Evolutionary conservation across 2,329 filamentous ascomycete genomes (phyloP).

Genomic region (Ascochyta clinopodiicola): DNA sequence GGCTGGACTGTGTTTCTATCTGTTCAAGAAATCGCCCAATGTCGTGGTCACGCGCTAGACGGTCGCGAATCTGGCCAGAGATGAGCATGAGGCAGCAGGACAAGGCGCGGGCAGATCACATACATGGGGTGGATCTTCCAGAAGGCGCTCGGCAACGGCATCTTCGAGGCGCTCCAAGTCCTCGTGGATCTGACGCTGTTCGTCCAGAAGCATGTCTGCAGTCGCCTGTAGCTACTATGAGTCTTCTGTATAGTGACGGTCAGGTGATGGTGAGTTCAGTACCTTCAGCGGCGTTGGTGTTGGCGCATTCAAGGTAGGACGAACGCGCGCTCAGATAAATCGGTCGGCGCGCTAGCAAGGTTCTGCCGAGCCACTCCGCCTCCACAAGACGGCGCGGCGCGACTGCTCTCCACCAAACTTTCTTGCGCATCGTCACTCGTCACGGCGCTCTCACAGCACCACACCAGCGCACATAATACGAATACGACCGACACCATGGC

Average conservation of each 20-base stretch:
- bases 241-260: conserved; percentile 20
- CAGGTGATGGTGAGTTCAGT: conserved; percentile 22
- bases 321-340: conserved; percentile 23
- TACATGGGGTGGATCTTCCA: conserved; percentile 88
- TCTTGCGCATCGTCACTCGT: conserved; percentile 23
- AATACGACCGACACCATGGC: conserved; percentile 70
- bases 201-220: conserved; percentile 78
- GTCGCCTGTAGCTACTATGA: conserved; percentile 30
- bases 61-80: conserved; percentile 76
- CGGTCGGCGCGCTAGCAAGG: conserved; percentile 24
- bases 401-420: conserved; percentile 34
- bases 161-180: conserved; percentile 96
- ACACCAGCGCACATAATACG: neutral
- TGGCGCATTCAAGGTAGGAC: conserved; percentile 21
- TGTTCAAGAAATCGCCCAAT: conserved; percentile 84
- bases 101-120: conserved; percentile 42
- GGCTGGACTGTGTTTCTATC: conserved; percentile 83
- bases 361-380: conserved; percentile 23
- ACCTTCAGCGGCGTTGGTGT: conserved; percentile 31
- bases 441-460: conserved; percentile 13
- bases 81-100: conserved; percentile 10
- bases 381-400: conserved; percentile 18
- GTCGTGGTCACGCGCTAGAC: conserved; percentile 90
- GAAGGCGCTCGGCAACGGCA: conserved; percentile 85
- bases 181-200: conserved; percentile 92